Evolutionary conservation across 192 early-diverging fungal species (phyloP).

Genomic region (Backusella tuberculispora): DNA sequence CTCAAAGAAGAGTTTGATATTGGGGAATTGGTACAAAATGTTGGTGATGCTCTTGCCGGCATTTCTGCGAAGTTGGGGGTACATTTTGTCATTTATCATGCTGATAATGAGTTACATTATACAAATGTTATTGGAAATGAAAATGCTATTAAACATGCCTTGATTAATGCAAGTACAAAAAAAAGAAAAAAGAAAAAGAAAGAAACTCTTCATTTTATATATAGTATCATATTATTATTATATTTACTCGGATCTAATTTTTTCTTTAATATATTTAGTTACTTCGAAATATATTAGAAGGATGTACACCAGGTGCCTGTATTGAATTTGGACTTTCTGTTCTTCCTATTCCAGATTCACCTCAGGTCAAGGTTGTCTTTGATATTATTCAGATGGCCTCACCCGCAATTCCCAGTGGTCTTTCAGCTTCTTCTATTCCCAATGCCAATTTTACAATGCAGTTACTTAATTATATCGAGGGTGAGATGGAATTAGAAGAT

Average conservation of each 20-base stretch:
- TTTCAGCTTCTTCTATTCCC: constrained; percentile 29
- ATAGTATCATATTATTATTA: neutral
- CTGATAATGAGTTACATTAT: constrained; percentile 52
- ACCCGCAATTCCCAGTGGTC: constrained; percentile 21
- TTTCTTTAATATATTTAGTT: constrained; percentile 40
- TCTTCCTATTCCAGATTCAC: neutral
- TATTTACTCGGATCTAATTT: neutral
- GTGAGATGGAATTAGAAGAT: constrained; percentile 26
- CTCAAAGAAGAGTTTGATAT: constrained; percentile 52
- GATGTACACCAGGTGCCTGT: constrained; percentile 51
- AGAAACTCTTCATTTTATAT: neutral
- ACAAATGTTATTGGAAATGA: constrained; percentile 55
- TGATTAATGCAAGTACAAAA: constrained; percentile 47
- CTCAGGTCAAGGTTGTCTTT: constrained; percentile 22
- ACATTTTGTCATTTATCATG: constrained; percentile 55
- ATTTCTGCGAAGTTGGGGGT: constrained; percentile 50
- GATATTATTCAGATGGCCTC: constrained; percentile 28
- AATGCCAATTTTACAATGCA: constrained; percentile 41
- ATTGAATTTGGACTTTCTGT: constrained; percentile 56
- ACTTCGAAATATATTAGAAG: constrained; percentile 55
- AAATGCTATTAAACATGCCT: constrained; percentile 51
- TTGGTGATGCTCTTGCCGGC: constrained; percentile 59
- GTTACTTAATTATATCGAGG: constrained; percentile 33
- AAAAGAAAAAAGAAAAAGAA: neutral
- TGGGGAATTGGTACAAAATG: constrained; percentile 54